These are phyloP conservation scores for Oryza longistaminata DNA, from an alignment of 176 grass and related monocot species.

Conservation along the genomic window DNA sequence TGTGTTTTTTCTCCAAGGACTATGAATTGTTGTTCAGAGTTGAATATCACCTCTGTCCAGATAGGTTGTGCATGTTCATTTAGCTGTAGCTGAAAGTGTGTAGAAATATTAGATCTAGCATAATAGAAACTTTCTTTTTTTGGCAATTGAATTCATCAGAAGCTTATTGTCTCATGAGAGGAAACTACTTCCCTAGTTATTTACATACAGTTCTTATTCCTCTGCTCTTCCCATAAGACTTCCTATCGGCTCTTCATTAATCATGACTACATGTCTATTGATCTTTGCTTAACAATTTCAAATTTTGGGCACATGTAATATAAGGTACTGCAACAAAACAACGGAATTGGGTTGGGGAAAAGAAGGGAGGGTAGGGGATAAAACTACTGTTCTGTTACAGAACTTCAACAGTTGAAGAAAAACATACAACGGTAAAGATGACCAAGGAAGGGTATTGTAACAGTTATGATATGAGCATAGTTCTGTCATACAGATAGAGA, in stretches of 20 bases:
- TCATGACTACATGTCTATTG: background rate
- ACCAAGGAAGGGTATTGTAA: background rate
- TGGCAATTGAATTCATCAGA: constrained; percentile 8
- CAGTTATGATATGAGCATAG: background rate
- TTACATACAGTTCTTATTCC: constrained; percentile 6
- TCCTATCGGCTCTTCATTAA: background rate
- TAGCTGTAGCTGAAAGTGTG: constrained; percentile 81
- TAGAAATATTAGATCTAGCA: constrained; percentile 18
- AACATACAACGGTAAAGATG: background rate
- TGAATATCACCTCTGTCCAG: constrained; percentile 80
- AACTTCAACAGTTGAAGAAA: constrained; percentile 21
- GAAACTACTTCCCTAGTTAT: background rate
- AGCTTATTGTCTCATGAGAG: background rate
- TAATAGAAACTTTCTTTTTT: background rate
- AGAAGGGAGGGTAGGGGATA: background rate
- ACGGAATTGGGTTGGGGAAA: background rate
- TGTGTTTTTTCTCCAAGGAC: constrained; percentile 46
- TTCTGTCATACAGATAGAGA: constrained; percentile 2
- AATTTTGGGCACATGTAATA: background rate
- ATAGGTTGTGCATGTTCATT: constrained; percentile 94
- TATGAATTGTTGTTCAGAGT: constrained; percentile 43
- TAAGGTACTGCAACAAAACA: constrained; percentile 7
- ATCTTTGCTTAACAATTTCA: background rate
- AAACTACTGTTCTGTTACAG: background rate
- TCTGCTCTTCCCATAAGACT: background rate